Conservation (phyloP, 2,329 filamentous ascomycete genomes). For the Fusarium piperis region DNA sequence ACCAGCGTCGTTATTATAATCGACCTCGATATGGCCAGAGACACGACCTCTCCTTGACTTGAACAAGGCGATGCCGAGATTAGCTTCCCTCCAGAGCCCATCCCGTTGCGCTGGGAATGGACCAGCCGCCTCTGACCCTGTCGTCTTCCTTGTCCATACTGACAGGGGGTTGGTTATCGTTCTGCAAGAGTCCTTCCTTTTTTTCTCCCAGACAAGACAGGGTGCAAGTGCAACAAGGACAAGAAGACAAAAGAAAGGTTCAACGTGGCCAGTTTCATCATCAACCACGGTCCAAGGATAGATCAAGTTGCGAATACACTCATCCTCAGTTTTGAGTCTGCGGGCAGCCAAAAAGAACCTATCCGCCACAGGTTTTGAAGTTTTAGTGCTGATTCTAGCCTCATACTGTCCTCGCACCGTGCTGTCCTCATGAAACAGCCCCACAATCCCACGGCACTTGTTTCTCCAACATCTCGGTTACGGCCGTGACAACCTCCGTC, state of each 20-base stretch:
- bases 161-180: constrained; percentile 21
- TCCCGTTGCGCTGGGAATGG: constrained; percentile 42
- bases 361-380: constrained; percentile 14
- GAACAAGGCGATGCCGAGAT: constrained; percentile 41
- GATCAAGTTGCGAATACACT: constrained; percentile 18
- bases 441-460: constrained; percentile 37
- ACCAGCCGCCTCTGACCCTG: constrained; percentile 24
- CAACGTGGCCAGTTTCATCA: constrained; percentile 5
- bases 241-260: not conserved
- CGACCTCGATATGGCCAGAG: constrained; percentile 20
- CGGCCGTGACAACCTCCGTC: constrained; percentile 23
- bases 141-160: constrained; percentile 5
- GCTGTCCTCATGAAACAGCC: constrained; percentile 19
- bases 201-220: not conserved
- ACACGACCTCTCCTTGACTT: constrained; percentile 29
- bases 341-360: constrained; percentile 9
- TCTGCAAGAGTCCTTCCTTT: constrained; percentile 8
- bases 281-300: not conserved
- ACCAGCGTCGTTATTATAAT: constrained; percentile 1
- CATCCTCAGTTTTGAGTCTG: not conserved
- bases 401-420: constrained; percentile 35
- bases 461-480: constrained; percentile 40
- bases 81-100: constrained; percentile 34
- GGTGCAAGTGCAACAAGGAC: not conserved
- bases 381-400: constrained; percentile 20